Conservation (phyloP, 1,284 basidiomycete species). For the Sanguinoderma infundibulare region DNA sequence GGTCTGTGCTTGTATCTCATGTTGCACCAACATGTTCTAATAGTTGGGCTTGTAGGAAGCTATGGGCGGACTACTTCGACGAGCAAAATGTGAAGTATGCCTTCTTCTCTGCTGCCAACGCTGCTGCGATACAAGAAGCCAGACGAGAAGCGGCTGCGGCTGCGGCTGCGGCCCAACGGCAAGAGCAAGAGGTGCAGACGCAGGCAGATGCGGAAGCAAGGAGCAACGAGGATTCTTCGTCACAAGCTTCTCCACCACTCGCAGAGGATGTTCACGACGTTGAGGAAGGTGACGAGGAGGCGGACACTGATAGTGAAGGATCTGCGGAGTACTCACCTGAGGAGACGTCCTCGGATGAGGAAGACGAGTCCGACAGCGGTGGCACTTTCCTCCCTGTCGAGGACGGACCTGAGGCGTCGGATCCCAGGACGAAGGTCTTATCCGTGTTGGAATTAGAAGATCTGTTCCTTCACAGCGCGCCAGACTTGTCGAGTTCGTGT, state of each 20-base stretch:
- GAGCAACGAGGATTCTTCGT: not conserved
- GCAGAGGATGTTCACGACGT: slow-evolving; percentile 45
- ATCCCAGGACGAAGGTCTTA: slow-evolving; percentile 80
- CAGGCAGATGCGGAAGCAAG: not conserved
- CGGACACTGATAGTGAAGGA: slow-evolving; percentile 32
- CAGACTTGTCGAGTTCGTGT: slow-evolving; percentile 70
- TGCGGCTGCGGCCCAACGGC: slow-evolving; percentile 33
- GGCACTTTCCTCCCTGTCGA: slow-evolving; percentile 47
- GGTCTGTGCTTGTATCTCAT: slow-evolving; percentile 50
- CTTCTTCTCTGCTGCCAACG: slow-evolving; percentile 96
- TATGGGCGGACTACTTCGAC: slow-evolving; percentile 97
- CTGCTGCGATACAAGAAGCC: slow-evolving; percentile 82
- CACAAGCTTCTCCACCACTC: slow-evolving; percentile 2
- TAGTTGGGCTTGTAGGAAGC: slow-evolving; percentile 43
- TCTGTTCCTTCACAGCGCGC: slow-evolving; percentile 80
- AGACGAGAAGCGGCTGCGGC: slow-evolving; percentile 55
- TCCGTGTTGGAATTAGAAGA: slow-evolving; percentile 91
- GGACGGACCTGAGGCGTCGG: slow-evolving; percentile 53
- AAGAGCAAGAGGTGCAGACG: slow-evolving; percentile 12
- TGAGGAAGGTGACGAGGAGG: slow-evolving; percentile 35
- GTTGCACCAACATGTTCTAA: not conserved
- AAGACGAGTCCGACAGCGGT: slow-evolving; percentile 13
- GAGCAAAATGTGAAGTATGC: slow-evolving; percentile 81
- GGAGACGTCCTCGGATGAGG: slow-evolving; percentile 21
- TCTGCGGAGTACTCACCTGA: slow-evolving; percentile 16